These are phyloP conservation scores for Scheffersomyces cryptocercus DNA, from an alignment of 1,139 yeast genomes.

Conservation along the genomic window DNA sequence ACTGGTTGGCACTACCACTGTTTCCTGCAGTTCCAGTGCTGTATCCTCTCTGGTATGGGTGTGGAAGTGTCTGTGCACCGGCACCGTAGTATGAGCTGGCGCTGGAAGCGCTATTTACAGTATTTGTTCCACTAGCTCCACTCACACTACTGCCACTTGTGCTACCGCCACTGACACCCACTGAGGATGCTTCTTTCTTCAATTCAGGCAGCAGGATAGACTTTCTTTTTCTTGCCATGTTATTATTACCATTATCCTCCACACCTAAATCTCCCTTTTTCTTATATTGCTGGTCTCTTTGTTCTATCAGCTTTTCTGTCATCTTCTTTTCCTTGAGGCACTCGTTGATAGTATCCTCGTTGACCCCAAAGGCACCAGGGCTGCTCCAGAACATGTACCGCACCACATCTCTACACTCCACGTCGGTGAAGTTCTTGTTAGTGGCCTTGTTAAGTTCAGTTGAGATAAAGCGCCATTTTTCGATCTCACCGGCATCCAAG, in stretches of 20 bases:
- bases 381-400: slow-evolving; percentile 54
- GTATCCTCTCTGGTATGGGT: slow-evolving; percentile 11
- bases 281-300: slow-evolving; percentile 18
- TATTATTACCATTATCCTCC: neutral
- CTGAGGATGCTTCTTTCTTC: neutral
- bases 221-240: neutral
- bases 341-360: slow-evolving; percentile 43
- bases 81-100: slow-evolving; percentile 7
- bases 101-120: slow-evolving; percentile 1
- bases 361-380: slow-evolving; percentile 61
- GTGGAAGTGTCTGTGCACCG: slow-evolving; percentile 12
- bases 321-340: slow-evolving; percentile 39
- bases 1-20: slow-evolving; percentile 8
- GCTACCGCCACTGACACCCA: too few species aligned
- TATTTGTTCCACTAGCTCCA: slow-evolving; percentile 3
- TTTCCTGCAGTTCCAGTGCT: slow-evolving; percentile 1
- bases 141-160: too few species aligned
- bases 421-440: slow-evolving; percentile 53
- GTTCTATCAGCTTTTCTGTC: slow-evolving; percentile 38
- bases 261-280: slow-evolving; percentile 9
- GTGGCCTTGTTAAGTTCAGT: slow-evolving; percentile 62
- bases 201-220: slow-evolving; percentile 1
- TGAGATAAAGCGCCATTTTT: slow-evolving; percentile 68
- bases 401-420: slow-evolving; percentile 57
- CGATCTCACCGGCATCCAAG: slow-evolving; percentile 69